Conservation (phyloP, 108 stramenopile species). For the Cyclotella cryptica region DNA sequence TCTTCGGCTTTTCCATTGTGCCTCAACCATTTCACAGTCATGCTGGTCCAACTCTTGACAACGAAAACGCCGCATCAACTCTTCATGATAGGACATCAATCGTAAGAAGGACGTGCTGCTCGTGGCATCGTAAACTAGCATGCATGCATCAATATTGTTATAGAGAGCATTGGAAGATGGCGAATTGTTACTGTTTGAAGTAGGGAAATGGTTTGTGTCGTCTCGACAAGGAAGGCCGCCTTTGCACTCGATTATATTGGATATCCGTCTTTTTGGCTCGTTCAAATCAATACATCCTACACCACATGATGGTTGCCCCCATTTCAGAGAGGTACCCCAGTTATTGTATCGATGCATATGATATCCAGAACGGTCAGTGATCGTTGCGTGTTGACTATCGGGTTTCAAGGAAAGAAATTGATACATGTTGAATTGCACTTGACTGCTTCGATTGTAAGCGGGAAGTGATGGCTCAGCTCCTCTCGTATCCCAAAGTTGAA, state of each 20-base stretch:
- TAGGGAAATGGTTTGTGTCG: neutral
- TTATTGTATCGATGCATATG: slow-evolving; percentile 37
- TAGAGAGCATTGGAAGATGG: slow-evolving; percentile 66
- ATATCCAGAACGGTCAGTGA: neutral
- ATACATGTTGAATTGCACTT: slow-evolving; percentile 21
- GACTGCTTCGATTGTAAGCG: slow-evolving; percentile 4
- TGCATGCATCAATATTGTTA: slow-evolving; percentile 68
- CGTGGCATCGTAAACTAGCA: slow-evolving; percentile 84
- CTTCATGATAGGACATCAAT: slow-evolving; percentile 77
- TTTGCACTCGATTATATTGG: neutral
- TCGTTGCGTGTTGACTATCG: neutral
- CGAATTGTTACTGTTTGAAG: slow-evolving; percentile 3
- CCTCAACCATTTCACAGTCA: slow-evolving; percentile 7
- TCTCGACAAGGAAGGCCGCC: neutral
- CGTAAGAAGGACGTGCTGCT: slow-evolving; percentile 77
- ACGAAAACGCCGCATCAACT: slow-evolving; percentile 59
- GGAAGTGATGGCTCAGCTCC: slow-evolving; percentile 64
- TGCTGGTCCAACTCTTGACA: slow-evolving; percentile 8
- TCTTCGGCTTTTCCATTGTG: neutral
- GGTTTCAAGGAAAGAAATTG: slow-evolving; percentile 34
- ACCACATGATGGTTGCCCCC: neutral
- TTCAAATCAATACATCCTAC: neutral
- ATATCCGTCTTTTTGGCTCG: neutral
- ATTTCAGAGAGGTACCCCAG: slow-evolving; percentile 13
- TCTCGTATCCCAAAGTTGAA: slow-evolving; percentile 86